Evolutionary conservation across 1,139 yeast genomes (phyloP).

Genomic region (Yamadazyma atlantica): DNA sequence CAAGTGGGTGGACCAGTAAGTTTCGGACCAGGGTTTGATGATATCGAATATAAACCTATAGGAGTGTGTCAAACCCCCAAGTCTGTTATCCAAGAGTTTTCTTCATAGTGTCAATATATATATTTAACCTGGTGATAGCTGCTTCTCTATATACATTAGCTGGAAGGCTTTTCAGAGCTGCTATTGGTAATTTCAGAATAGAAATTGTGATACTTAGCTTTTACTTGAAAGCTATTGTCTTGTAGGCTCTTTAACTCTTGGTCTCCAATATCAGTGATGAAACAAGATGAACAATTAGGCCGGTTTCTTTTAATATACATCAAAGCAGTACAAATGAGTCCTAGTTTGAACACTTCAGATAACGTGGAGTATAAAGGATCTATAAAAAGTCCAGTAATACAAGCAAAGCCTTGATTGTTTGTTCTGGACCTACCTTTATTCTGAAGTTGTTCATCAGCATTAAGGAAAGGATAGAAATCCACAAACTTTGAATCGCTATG

Average conservation of each 20-base stretch:
- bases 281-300: not conserved
- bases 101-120: too few relatives aligned
- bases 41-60: slow-evolving; percentile 34
- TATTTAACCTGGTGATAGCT: too few relatives aligned
- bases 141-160: too few relatives aligned
- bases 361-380: slow-evolving; percentile 1
- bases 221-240: not conserved
- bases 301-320: not conserved
- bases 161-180: not conserved
- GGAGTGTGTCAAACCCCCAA: slow-evolving; percentile 31
- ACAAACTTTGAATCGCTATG: not conserved
- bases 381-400: not conserved
- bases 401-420: not conserved
- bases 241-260: slow-evolving; percentile 1
- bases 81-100: slow-evolving; percentile 41
- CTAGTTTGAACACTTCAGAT: not conserved
- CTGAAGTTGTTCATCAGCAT: not conserved
- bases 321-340: slow-evolving; percentile 1
- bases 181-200: slow-evolving; percentile 3
- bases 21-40: slow-evolving; percentile 29
- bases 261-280: not conserved
- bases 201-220: slow-evolving; percentile 1
- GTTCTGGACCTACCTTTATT: not conserved
- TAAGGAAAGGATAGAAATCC: not conserved
- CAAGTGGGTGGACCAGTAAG: slow-evolving; percentile 41